Evolutionary conservation across 2,329 filamentous ascomycete species (phyloP).

Genomic region (Chaetomiaceae sp.): DNA sequence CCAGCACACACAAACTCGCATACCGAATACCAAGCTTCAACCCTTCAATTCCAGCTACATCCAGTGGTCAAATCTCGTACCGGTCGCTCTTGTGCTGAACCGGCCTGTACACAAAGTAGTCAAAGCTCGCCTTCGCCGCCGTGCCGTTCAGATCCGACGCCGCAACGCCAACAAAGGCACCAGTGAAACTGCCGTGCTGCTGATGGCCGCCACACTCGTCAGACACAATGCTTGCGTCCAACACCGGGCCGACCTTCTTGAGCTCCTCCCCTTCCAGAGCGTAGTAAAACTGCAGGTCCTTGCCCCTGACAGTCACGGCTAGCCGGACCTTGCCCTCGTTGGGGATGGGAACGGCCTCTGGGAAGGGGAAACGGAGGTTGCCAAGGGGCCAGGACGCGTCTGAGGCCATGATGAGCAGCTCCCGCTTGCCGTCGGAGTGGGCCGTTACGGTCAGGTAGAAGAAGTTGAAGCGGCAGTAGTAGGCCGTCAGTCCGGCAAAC

Average conservation of each 20-base stretch:
- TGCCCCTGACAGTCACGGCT: conserved; percentile 47
- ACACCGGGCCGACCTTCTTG: conserved; percentile 48
- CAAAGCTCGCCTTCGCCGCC: conserved; percentile 43
- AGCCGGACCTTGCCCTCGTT: conserved; percentile 51
- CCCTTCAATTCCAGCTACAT: no score
- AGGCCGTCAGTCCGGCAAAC: conserved; percentile 56
- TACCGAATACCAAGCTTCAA: no score
- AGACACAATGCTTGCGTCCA: conserved; percentile 54
- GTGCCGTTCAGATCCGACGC: conserved; percentile 53
- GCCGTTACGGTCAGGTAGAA: conserved; percentile 59
- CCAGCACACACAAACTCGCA: no score
- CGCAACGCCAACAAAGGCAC: conserved; percentile 54
- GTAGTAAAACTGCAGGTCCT: conserved; percentile 52
- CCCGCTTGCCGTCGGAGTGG: conserved; percentile 49
- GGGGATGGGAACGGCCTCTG: conserved; percentile 45
- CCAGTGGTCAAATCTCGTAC: conserved; percentile 36
- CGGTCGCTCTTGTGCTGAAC: conserved; percentile 43
- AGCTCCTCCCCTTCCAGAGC: conserved; percentile 43
- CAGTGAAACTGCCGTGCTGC: conserved; percentile 59
- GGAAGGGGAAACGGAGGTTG: conserved; percentile 38
- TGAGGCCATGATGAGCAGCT: conserved; percentile 53
- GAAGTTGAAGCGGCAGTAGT: conserved; percentile 62
- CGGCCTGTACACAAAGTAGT: conserved; percentile 49
- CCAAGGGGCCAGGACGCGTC: conserved; percentile 53
- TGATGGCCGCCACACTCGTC: conserved; percentile 61